A percentile compares a stretch with the other conserved stretches of the same genome.
Conservation (phyloP, 257 asterid species). For the Ajuga chamaepitys region DNA sequence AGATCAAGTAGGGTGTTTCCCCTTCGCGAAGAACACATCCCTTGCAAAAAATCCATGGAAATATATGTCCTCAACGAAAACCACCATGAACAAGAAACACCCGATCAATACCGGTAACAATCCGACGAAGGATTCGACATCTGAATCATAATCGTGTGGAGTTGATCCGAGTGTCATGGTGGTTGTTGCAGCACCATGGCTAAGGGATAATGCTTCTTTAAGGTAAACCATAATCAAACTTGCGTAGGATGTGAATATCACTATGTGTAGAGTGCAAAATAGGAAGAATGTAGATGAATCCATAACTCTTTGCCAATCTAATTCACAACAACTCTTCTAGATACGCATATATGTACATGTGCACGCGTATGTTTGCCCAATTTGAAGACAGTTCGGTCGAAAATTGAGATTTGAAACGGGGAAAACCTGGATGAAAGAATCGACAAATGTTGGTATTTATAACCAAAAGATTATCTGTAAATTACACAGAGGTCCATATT, state of each 20-base stretch:
- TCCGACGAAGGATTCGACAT: constrained; percentile 58
- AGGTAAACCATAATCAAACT: constrained; percentile 55
- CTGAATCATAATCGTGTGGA: constrained; percentile 48
- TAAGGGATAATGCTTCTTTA: constrained; percentile 39
- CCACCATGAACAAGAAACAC: constrained; percentile 55
- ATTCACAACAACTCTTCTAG: not conserved
- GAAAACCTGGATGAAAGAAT: not conserved
- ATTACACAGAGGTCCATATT: constrained; percentile 11
- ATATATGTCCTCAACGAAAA: constrained; percentile 55
- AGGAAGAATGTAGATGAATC: constrained; percentile 41
- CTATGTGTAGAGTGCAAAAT: constrained; percentile 47
- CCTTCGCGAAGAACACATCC: constrained; percentile 46
- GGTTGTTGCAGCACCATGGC: constrained; percentile 54
- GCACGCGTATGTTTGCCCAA: too few relatives aligned
- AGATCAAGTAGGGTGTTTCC: too few relatives aligned
- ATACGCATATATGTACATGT: too few relatives aligned
- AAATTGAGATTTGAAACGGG: constrained; percentile 19
- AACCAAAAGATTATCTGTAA: not conserved
- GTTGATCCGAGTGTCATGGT: constrained; percentile 57
- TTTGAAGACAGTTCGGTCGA: not conserved
- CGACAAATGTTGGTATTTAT: not conserved
- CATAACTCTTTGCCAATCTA: constrained; percentile 14
- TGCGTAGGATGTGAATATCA: constrained; percentile 36
- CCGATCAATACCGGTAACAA: constrained; percentile 52
- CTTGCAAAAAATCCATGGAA: constrained; percentile 61